Evolutionary conservation across 148 eudicot genomes (phyloP).

Genomic region (Euryodendron excelsum): DNA sequence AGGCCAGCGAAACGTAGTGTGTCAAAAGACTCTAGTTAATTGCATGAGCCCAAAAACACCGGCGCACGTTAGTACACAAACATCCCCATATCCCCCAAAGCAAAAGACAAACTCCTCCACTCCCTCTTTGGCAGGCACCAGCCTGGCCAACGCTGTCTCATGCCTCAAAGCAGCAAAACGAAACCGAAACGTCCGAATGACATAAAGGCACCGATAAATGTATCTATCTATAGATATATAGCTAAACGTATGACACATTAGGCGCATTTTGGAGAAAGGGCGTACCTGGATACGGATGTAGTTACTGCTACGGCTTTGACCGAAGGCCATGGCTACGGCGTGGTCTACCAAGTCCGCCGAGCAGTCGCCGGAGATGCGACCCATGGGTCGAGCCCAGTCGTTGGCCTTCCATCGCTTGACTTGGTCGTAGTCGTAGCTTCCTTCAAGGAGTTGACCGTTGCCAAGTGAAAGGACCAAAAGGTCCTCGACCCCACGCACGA

Average conservation of each 20-base stretch:
- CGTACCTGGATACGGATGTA: constrained; percentile 87
- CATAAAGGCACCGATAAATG: neutral
- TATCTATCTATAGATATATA: neutral
- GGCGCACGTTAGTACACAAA: constrained; percentile 5
- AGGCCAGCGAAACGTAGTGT: neutral
- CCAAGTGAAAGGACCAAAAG: constrained; percentile 83
- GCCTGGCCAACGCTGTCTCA: constrained; percentile 25
- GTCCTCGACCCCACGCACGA: constrained; percentile 90
- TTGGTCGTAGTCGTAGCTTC: constrained; percentile 52
- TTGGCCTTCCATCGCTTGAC: constrained; percentile 70
- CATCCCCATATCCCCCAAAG: constrained; percentile 4
- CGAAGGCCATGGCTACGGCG: constrained; percentile 84
- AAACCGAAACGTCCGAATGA: constrained; percentile 9
- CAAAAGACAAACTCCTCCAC: constrained; percentile 14
- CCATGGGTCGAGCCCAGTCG: constrained; percentile 85
- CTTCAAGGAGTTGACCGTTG: constrained; percentile 73
- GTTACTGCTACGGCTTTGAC: constrained; percentile 58
- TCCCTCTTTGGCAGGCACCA: constrained; percentile 16
- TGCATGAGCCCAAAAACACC: constrained; percentile 18
- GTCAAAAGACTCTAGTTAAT: constrained; percentile 4
- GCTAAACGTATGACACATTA: neutral
- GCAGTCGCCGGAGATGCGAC: constrained; percentile 68
- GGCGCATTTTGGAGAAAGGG: neutral
- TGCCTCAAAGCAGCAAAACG: constrained; percentile 15
- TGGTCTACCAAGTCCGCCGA: constrained; percentile 87